These are phyloP conservation scores for Cytauxzoon felis DNA, from an alignment of 169 alveolate genomes.

Conservation along the genomic window DNA sequence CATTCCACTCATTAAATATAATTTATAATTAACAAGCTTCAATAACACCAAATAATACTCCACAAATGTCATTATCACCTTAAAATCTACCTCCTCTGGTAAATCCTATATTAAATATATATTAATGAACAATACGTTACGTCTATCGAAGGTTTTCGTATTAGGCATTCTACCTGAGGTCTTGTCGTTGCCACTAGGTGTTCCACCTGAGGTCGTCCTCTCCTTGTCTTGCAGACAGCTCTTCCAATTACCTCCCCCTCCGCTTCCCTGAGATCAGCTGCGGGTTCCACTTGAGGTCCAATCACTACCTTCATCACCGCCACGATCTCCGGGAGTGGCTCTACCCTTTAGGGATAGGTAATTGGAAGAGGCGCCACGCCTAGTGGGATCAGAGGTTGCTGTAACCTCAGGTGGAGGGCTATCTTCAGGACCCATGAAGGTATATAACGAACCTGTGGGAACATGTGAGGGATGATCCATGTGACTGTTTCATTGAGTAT, in stretches of 20 bases:
- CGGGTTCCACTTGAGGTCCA: no score
- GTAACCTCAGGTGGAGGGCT: no score
- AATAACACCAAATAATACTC: conserved; percentile 81
- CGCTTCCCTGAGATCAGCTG: no score
- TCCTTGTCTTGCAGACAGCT: no score
- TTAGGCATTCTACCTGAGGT: not conserved
- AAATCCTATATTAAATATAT: conserved; percentile 45
- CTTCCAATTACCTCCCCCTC: no score
- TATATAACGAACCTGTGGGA: conserved; percentile 81
- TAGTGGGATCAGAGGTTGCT: not conserved
- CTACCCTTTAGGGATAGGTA: not conserved
- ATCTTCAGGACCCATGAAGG: not conserved
- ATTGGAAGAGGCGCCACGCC: not conserved
- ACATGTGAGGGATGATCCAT: conserved; percentile 96
- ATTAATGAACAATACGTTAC: not conserved
- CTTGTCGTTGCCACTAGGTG: no score
- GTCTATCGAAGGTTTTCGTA: no score
- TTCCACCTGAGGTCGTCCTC: no score
- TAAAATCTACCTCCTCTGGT: conserved; percentile 94
- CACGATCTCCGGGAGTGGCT: no score
- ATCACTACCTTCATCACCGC: no score
- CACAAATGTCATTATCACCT: conserved; percentile 88
- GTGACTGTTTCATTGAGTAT: conserved; percentile 87
- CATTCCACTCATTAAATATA: conserved; percentile 52
- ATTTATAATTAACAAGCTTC: conserved; percentile 58